These are phyloP conservation scores for Prosopis cineraria DNA, from an alignment of 306 rosid species.

Conservation along the genomic window DNA sequence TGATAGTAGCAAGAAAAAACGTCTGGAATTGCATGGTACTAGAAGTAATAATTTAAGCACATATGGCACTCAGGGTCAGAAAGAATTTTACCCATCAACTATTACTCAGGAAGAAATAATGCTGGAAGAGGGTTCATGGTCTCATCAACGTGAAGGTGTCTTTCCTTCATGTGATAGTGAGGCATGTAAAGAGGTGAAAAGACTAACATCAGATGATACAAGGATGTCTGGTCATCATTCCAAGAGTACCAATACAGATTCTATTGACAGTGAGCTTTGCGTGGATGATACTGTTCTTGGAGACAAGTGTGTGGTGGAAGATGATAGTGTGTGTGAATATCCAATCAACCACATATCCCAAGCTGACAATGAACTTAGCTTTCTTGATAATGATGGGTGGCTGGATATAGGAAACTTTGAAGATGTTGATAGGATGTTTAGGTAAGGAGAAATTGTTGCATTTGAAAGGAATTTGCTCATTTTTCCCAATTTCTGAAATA, in stretches of 20 bases:
- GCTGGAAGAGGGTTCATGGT: constrained; percentile 70
- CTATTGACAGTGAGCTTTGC: constrained; percentile 51
- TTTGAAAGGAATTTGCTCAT: constrained; percentile 17
- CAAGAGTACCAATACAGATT: constrained; percentile 51
- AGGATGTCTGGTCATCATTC: constrained; percentile 49
- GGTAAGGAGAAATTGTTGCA: constrained; percentile 29
- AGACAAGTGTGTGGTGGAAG: constrained; percentile 57
- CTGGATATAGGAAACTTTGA: constrained; percentile 77
- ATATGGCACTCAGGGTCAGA: constrained; percentile 40
- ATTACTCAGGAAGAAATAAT: constrained; percentile 42
- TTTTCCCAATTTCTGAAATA: constrained; percentile 22
- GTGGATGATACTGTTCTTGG: constrained; percentile 54
- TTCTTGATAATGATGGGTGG: constrained; percentile 80
- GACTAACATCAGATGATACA: constrained; percentile 42
- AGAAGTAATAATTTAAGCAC: constrained; percentile 38
- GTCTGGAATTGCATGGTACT: constrained; percentile 36
- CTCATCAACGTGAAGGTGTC: constrained; percentile 52
- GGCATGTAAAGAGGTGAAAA: constrained; percentile 50
- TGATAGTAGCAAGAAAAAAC: constrained; percentile 47
- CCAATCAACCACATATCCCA: constrained; percentile 56
- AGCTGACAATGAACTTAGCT: constrained; percentile 67
- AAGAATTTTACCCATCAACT: constrained; percentile 36
- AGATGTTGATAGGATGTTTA: constrained; percentile 83
- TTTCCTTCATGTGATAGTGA: constrained; percentile 54
- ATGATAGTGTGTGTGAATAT: constrained; percentile 51